These are phyloP conservation scores for Diaporthe sp. DNA, from an alignment of 2,329 filamentous ascomycete genomes.

Conservation along the genomic window DNA sequence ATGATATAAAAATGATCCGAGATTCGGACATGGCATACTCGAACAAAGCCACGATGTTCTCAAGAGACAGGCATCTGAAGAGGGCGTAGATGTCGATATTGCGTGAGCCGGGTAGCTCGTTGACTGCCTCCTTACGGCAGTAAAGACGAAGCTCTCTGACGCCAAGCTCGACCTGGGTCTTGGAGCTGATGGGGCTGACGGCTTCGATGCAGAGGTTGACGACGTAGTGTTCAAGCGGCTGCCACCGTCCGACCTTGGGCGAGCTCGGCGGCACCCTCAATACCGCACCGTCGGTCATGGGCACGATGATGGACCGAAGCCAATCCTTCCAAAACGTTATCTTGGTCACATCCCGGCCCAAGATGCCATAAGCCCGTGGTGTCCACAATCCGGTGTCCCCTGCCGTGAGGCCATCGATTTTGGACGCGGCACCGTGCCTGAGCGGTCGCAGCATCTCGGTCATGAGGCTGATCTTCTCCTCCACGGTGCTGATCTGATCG, in stretches of 20 bases:
- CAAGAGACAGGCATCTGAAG: conserved; percentile 89
- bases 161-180: conserved; percentile 94
- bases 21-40: conserved; percentile 95
- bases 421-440: conserved; percentile 93
- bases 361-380: conserved; percentile 90
- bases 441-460: conserved; percentile 94
- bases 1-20: conserved; percentile 95
- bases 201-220: conserved; percentile 97
- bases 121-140: conserved; percentile 90
- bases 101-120: conserved; percentile 92
- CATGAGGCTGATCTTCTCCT: conserved; percentile 98
- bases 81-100: conserved; percentile 94
- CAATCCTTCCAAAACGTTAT: conserved; percentile 99
- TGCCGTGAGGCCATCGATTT: conserved; percentile 96
- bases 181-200: conserved; percentile 90
- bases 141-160: conserved; percentile 92
- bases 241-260: conserved; percentile 92
- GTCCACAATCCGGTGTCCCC: conserved; percentile 97
- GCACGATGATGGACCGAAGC: conserved; percentile 92
- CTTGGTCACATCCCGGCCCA: conserved; percentile 86
- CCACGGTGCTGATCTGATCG: conserved; percentile 93
- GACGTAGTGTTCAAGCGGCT: conserved; percentile 95
- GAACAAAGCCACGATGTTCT: conserved; percentile 92
- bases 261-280: conserved; percentile 89
- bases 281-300: conserved; percentile 91